A percentile compares a stretch with the other conserved stretches of the same genome.
phyloP scores from a whole-genome alignment of 345 rosid genomes.

The Euphorbia pulcherrima region DNA sequence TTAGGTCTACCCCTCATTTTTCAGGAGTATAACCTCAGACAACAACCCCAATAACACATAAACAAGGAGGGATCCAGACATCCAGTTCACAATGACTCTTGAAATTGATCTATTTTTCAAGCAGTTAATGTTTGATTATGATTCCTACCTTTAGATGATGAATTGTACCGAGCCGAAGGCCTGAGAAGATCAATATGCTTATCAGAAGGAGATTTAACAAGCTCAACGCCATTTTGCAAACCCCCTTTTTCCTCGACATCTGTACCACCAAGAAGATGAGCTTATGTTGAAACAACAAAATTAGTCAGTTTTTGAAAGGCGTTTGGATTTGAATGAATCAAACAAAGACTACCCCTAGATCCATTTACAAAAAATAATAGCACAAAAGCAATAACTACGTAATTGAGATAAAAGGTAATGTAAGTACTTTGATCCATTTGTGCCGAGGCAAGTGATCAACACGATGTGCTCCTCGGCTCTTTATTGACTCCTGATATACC shows the following conservation, averaged over 20 bases:
- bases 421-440: constrained; percentile 35
- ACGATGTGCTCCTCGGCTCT: neutral
- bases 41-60: neutral
- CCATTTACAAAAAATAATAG: neutral
- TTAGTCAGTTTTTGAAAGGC: neutral
- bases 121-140: neutral
- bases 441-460: constrained; percentile 2
- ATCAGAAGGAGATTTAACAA: constrained; percentile 48
- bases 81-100: neutral
- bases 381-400: neutral
- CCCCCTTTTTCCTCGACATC: constrained; percentile 39
- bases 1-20: neutral
- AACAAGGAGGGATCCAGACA: neutral
- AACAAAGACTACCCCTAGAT: neutral
- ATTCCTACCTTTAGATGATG: constrained; percentile 49
- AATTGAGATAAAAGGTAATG: constrained; percentile 9
- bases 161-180: constrained; percentile 56
- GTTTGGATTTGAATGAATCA: constrained; percentile 2
- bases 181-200: constrained; percentile 69
- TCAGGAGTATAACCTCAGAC: neutral
- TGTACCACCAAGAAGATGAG: constrained; percentile 21
- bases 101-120: neutral
- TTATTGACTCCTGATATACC: constrained; percentile 9
- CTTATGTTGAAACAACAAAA: neutral
- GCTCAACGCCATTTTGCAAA: constrained; percentile 47